Conservation (phyloP, 768 basidiomycete genomes). For the Postia placenta region DNA sequence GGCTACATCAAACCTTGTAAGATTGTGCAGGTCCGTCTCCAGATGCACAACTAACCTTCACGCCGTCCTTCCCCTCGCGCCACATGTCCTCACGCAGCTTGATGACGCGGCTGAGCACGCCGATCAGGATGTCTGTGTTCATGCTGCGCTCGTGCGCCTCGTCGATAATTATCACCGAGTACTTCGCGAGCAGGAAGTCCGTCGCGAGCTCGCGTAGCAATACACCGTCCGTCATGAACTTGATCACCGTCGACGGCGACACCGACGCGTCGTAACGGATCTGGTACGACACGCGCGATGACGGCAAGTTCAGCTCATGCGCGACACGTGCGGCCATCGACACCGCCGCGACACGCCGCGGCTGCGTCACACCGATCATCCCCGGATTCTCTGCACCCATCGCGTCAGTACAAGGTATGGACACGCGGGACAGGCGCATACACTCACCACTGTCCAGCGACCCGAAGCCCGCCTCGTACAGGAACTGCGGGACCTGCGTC, state of each 20-base stretch:
- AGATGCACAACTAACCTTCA: conserved; percentile 45
- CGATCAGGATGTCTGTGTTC: conserved; percentile 97
- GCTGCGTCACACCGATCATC: conserved; percentile 97
- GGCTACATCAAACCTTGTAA: conserved; percentile 63
- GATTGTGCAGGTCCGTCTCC: background rate
- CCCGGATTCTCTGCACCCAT: conserved; percentile 80
- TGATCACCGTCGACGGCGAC: conserved; percentile 85
- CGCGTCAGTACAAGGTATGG: conserved; percentile 3
- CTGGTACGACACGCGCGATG: conserved; percentile 87
- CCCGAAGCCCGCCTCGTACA: conserved; percentile 97
- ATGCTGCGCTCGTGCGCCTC: conserved; percentile 98
- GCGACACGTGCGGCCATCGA: conserved; percentile 93
- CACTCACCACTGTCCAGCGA: conserved; percentile 68
- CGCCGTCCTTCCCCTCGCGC: conserved; percentile 65
- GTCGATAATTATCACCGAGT: conserved; percentile 93
- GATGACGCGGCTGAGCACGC: conserved; percentile 90
- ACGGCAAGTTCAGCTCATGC: conserved; percentile 82
- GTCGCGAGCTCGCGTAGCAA: conserved; percentile 86
- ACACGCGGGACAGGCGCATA: background rate
- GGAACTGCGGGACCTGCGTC: conserved; percentile 95
- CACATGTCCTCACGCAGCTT: conserved; percentile 87
- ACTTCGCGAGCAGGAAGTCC: conserved; percentile 91
- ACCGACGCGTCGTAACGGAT: conserved; percentile 96
- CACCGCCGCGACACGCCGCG: conserved; percentile 94
- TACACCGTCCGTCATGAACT: conserved; percentile 99